Base-by-base conservation (phyloP, 148 eudicot species). In the Rhododendron kiyosumense region DNA sequence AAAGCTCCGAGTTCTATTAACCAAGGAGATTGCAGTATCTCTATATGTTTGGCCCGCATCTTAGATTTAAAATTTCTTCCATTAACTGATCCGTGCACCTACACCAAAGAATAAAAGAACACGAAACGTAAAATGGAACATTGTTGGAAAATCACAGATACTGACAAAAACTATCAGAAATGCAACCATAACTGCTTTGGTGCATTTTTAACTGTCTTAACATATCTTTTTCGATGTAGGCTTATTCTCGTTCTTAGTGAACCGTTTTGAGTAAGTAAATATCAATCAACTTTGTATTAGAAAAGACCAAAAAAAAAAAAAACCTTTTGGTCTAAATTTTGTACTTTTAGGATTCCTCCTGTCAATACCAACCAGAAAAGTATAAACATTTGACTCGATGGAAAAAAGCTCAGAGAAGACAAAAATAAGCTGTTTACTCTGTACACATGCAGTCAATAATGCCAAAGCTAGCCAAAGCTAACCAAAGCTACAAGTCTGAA, bases 1-100 rank as follows among this genome's bases (percentile, higher is more conserved):
- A 90, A 90, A 36, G 91, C 91, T 82, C 89, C 91, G 8, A 90
- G 75, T 78, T 90, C 90, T 63, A 90, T 88, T 38, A 90, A 84
- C 91, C 91, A 90, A 49, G 91, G 89, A 36, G 91, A 86, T 79
- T 90, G 89, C 71, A 90, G 85, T 26, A 88, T 71, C 77, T 90
- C 91, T 26, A 86, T 51, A 61, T 63, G 91, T 82, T 90, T 81
- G 28, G 86, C 83, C 9, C 34, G 85, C 85, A 90, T 75, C 84
- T 86, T 90, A 13, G 90, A 88, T 24, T 81, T 86, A 63, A 86
- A 90, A 43, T 86, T 88, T 81, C 79, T 86, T 17, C 91, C 91
- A 26, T 83, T 81, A 4, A 30, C 87, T 81, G 91, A 90, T 36
- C 84, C 4, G 34, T 90, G 91, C 22, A 90, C 88, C 91, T 90